Conservation (phyloP, 2,329 filamentous ascomycete genomes). For the Ambrosiella xylebori region DNA sequence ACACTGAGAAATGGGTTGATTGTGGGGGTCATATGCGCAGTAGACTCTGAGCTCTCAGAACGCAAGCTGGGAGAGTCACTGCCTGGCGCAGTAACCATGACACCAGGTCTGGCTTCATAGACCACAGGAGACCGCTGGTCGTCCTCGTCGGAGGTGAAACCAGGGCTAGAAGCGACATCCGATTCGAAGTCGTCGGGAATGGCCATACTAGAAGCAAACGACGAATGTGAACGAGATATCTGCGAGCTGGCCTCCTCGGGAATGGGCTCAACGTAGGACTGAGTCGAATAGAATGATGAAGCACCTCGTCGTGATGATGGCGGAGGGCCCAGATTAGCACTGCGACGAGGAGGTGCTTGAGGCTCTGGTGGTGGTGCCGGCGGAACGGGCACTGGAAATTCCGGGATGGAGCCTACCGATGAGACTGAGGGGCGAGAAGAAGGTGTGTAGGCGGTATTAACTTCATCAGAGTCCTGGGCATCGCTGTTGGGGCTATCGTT, state of each 20-base stretch:
- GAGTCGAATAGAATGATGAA: constrained; percentile 47
- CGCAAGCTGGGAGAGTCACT: constrained; percentile 17
- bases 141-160: constrained; percentile 6
- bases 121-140: constrained; percentile 2
- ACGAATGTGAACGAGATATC: constrained; percentile 36
- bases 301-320: constrained; percentile 42
- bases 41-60: constrained; percentile 1
- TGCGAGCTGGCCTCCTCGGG: constrained; percentile 47
- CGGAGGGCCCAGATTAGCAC: constrained; percentile 40
- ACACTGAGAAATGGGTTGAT: constrained; percentile 6
- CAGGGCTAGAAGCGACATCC: constrained; percentile 6
- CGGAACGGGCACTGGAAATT: constrained; percentile 28
- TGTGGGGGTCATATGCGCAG: neutral
- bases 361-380: constrained; percentile 9
- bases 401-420: constrained; percentile 39
- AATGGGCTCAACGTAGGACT: constrained; percentile 57
- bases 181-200: constrained; percentile 51
- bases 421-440: constrained; percentile 35
- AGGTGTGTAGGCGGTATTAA: constrained; percentile 30
- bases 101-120: constrained; percentile 6
- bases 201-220: constrained; percentile 54
- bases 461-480: constrained; percentile 20
- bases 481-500: constrained; percentile 18
- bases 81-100: constrained; percentile 5
- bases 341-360: constrained; percentile 26